Conservation (phyloP, 1,284 basidiomycete genomes). For the Sutorius eximius region DNA sequence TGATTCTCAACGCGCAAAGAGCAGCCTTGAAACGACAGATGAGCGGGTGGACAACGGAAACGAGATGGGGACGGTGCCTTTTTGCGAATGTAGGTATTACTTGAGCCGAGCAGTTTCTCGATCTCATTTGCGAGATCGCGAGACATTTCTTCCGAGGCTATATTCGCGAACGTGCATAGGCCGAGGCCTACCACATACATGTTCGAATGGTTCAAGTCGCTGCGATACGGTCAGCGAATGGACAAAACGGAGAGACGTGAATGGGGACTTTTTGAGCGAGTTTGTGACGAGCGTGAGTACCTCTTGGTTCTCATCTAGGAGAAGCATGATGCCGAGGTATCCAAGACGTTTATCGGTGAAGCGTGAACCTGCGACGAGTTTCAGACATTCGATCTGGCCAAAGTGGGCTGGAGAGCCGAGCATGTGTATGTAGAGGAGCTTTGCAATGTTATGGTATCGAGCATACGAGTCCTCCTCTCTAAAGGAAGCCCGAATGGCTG, state of each 20-base stretch:
- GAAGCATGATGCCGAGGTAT: conserved; percentile 96
- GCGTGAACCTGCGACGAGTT: conserved; percentile 96
- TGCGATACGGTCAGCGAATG: conserved; percentile 36
- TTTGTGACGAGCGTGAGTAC: conserved; percentile 98
- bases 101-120: conserved; percentile 95
- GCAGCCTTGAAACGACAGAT: conserved; percentile 64
- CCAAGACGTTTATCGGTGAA: conserved; percentile 98
- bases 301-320: conserved; percentile 97
- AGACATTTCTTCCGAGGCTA: conserved; percentile 98
- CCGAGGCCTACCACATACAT: conserved; percentile 99
- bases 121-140: conserved; percentile 96
- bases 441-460: conserved; percentile 96
- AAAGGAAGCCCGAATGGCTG: conserved; percentile 96
- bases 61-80: conserved; percentile 60
- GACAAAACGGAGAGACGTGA: conserved; percentile 10
- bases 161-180: conserved; percentile 98
- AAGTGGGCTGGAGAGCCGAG: conserved; percentile 99
- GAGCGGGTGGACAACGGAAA: conserved; percentile 6
- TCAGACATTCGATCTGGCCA: conserved; percentile 99
- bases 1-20: conserved; percentile 93
- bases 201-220: conserved; percentile 99
- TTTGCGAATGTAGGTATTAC: conserved; percentile 98
- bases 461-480: conserved; percentile 94
- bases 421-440: conserved; percentile 99
- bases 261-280: conserved; percentile 91